Conservation (phyloP, 2,329 filamentous ascomycete genomes). For the Penicillium sp. region DNA sequence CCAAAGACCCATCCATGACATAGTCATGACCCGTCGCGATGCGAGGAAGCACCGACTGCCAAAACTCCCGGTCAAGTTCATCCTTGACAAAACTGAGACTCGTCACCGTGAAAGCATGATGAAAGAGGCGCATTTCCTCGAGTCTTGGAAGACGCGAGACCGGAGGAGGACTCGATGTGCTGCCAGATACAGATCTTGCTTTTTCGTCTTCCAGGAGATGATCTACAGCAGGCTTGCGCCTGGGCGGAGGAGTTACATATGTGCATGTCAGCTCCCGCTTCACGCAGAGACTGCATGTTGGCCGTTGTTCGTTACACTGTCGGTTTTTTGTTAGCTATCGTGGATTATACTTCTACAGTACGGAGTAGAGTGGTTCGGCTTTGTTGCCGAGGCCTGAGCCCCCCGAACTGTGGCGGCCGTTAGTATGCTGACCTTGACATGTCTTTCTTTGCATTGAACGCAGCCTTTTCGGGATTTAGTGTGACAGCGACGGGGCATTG, state of each 20-base stretch:
- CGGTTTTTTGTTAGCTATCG: neutral
- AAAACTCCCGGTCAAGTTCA: conserved; percentile 17
- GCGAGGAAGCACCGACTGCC: conserved; percentile 14
- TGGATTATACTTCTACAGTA: neutral
- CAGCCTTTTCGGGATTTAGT: conserved; percentile 23
- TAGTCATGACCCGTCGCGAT: conserved; percentile 16
- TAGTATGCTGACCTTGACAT: conserved; percentile 20
- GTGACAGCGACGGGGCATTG: conserved; percentile 23
- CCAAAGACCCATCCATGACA: conserved; percentile 19
- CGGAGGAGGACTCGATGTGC: neutral
- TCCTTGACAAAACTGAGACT: conserved; percentile 18
- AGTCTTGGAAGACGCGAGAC: conserved; percentile 12
- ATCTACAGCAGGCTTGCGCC: conserved; percentile 9
- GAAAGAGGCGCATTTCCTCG: conserved; percentile 19
- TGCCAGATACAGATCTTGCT: neutral
- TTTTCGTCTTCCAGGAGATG: neutral
- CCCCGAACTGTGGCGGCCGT: neutral
- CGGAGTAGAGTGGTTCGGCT: neutral
- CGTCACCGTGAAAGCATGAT: conserved; percentile 13
- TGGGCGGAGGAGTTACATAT: conserved; percentile 17
- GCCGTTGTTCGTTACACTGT: conserved; percentile 19
- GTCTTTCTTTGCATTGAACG: conserved; percentile 22
- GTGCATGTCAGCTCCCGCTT: conserved; percentile 17
- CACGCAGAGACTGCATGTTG: conserved; percentile 20
- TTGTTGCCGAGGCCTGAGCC: neutral